A percentile compares a stretch with the other conserved stretches of the same genome.
Evolutionary conservation across 352 stramenopile genomes (phyloP).

Genomic region (Phytopythium delawarense): DNA sequence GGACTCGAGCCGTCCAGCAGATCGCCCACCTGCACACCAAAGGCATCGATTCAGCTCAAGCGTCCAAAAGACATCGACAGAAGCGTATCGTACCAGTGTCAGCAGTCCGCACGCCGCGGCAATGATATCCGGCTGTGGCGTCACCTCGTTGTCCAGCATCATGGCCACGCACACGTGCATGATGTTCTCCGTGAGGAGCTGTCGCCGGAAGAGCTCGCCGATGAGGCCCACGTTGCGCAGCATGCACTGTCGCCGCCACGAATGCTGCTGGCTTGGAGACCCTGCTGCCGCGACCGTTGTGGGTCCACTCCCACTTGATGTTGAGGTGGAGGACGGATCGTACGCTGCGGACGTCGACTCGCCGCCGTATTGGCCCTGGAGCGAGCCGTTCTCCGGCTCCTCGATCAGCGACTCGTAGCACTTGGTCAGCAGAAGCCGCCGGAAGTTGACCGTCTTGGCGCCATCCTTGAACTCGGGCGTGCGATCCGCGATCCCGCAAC

Average conservation of each 20-base stretch:
- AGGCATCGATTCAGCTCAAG: not conserved
- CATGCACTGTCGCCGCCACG: conserved; percentile 75
- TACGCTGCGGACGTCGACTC: conserved; percentile 10
- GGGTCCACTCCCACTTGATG: not conserved
- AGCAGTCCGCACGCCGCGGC: conserved; percentile 62
- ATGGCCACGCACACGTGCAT: conserved; percentile 84
- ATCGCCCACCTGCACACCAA: conserved; percentile 55
- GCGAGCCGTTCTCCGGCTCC: conserved; percentile 35
- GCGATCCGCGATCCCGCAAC: conserved; percentile 50
- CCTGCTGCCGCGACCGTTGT: not conserved
- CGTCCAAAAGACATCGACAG: not conserved
- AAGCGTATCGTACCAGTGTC: conserved; percentile 30
- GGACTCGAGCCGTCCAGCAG: conserved; percentile 76
- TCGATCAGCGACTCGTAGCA: conserved; percentile 82
- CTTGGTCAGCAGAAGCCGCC: conserved; percentile 68
- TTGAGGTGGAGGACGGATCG: not conserved
- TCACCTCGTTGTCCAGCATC: conserved; percentile 76
- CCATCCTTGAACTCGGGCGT: conserved; percentile 81
- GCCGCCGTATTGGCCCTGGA: conserved; percentile 4
- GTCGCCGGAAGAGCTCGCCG: conserved; percentile 72
- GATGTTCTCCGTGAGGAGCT: conserved; percentile 78
- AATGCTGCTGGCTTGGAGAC: conserved; percentile 27
- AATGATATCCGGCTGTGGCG: conserved; percentile 61
- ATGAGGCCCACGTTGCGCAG: conserved; percentile 68
- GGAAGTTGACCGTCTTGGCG: conserved; percentile 83